Base-by-base conservation (phyloP, 2,329 filamentous ascomycete genomes). In the Bipolaris zeicola region DNA sequence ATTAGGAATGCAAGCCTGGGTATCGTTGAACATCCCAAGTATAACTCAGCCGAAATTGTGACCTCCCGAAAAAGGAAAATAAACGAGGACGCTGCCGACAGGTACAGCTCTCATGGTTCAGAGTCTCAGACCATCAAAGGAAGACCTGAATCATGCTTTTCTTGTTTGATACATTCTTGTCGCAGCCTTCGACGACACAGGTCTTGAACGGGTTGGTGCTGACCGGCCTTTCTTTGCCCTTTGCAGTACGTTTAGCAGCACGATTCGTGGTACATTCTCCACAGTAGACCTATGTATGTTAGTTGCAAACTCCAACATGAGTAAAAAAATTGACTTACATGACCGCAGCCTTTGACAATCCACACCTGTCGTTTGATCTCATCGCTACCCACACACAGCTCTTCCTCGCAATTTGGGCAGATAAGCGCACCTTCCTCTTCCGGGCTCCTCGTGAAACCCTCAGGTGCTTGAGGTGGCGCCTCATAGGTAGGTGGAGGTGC, bases 341-440 rank as follows among this genome's bases (percentile, higher is more conserved):
- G 95, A 62, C 95, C 95, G 74, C 95, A 99, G 49, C 84, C 84
- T 76, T 93, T 96, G 34, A 95, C 83, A 0, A 95, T 89, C 92
- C 93, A 98, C 60, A 98, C 94, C 68, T 96, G 90, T 70, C 91
- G 88, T 76, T 96, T 92, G 33, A 80, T 72, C 26, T 84, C 80
- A 20, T 82, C 81, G 0, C 86, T 86, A 13, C 92, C 90, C 48
- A 89, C 87, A 5, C 91, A 89, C 14, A 99, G 79, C 76, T 98
- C 94, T 56, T 90, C 84, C 16, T 89, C 88, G 67, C 95, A 99
- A 56, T 91, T 91, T 0, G 94, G 91, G 72, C 95, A 99, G 1
- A 96, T 82, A 2, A 94, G 83, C 0, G 90, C 81, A 36, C 90
- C 84, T 14, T 91, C 87, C 34, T 91, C 88, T 37, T 80, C 84